Evolutionary conservation across 1,284 basidiomycete species (phyloP), one percentile per base, ranked within the genome.

Genomic region (Boletus calvinii): DNA sequence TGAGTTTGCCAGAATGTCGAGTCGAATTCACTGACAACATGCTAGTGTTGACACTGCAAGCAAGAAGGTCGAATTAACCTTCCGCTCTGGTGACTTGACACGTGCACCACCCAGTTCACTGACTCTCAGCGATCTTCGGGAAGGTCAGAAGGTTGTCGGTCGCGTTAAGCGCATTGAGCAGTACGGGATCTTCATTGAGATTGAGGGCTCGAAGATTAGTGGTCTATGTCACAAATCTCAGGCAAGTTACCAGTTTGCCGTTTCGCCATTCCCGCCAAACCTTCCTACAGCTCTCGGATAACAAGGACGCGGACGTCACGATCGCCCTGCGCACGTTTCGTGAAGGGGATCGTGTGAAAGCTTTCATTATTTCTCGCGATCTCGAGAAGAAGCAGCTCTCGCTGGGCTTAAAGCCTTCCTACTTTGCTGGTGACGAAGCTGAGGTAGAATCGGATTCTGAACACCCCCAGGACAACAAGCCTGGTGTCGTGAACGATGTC

Each of bases 191-290:
- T 98, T 99, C 74, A 84, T 99, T 48, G 82, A 89, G 66, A 87
- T 98, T 38, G 84, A 90, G 10, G 87, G 82, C 13, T 88, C 90
- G 1, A 88, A 87, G 62, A 75, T 98, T 45, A 87, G 81, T 52
- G 97, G 97, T 6, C 77, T 99, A 10, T 98, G 96, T 69, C 97
- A 99, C 72, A 94, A 94, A 71, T 92, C 90, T 18, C 82, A 97
- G 78, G 90, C 88, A 63, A 48, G 78, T 47, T 46, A 38, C 34
- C 34, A 46, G 31, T 49, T 30, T 22, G 24, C 46, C 22, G 1
- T 48, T 54, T 35, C 37, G 1, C 36, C 41, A 49, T 51, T 4
- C 41, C 15, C 17, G 1, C 51, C 6, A 49, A 52, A 32, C 13
- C 8, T 39, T 51, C n/a, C 20, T 29, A 26, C 55, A 94, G 89